phyloP scores from a whole-genome alignment of 1,284 basidiomycete species.

The Lignosus rhinocerotis region DNA sequence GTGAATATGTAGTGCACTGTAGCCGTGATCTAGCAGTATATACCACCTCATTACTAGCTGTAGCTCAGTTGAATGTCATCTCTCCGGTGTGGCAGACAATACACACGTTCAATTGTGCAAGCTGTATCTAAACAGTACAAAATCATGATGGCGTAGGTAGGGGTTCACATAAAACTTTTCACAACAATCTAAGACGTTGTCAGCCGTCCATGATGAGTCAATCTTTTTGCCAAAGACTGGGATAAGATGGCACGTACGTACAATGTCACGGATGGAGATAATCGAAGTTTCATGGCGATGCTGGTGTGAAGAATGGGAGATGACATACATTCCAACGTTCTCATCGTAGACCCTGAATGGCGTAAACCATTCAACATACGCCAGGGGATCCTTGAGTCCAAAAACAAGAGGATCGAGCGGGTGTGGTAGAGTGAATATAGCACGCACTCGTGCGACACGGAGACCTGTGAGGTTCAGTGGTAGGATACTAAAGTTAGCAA shows the following conservation, averaged over 20 bases:
- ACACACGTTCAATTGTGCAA: background rate
- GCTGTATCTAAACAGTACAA: slow-evolving; percentile 12
- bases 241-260: slow-evolving; percentile 18
- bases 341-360: slow-evolving; percentile 9
- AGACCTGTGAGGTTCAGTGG: slow-evolving; percentile 7
- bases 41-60: background rate
- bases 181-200: slow-evolving; percentile 14
- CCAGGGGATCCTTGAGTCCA: slow-evolving; percentile 9
- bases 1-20: background rate
- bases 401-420: background rate
- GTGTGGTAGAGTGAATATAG: slow-evolving; percentile 9
- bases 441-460: slow-evolving; percentile 18
- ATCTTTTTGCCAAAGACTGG: slow-evolving; percentile 15
- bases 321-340: slow-evolving; percentile 13
- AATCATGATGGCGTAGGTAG: too few species aligned
- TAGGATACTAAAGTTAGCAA: background rate
- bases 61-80: background rate
- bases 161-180: slow-evolving; percentile 22
- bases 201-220: slow-evolving; percentile 10
- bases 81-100: background rate
- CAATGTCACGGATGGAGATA: slow-evolving; percentile 19
- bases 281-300: slow-evolving; percentile 14
- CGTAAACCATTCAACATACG: slow-evolving; percentile 30
- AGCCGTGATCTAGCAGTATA: too few species aligned
- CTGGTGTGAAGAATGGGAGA: slow-evolving; percentile 18